Evolutionary conservation across 495 filamentous ascomycete species (phyloP).

Genomic region (Trichoderma virens): DNA sequence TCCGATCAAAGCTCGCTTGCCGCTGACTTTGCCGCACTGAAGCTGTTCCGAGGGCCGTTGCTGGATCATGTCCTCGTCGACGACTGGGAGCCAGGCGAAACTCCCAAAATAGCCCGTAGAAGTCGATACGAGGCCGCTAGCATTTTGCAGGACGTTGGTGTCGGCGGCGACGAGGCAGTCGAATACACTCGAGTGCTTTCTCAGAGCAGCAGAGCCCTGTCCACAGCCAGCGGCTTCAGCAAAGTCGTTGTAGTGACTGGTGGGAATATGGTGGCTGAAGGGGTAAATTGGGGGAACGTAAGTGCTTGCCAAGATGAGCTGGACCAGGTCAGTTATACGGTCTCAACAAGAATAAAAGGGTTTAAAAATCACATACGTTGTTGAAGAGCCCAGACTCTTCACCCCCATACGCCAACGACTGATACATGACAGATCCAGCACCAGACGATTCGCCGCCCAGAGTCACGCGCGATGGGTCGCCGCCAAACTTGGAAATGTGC

Average conservation of each 20-base stretch:
- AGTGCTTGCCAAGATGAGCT: conserved; percentile 43
- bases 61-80: conserved; percentile 49
- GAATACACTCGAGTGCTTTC: conserved; percentile 32
- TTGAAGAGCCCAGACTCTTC: conserved; percentile 11
- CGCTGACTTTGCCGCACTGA: conserved; percentile 41
- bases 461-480: conserved; percentile 57
- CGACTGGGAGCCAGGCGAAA: conserved; percentile 38
- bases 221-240: conserved; percentile 44
- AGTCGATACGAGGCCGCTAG: conserved; percentile 44
- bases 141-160: conserved; percentile 44
- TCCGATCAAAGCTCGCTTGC: conserved; percentile 42
- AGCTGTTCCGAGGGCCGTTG: conserved; percentile 47
- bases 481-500: conserved; percentile 61
- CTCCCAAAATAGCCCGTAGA: not conserved
- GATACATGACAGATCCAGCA: conserved; percentile 43
- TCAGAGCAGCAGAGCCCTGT: conserved; percentile 11
- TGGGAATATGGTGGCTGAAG: conserved; percentile 40
- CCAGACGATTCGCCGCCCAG: conserved; percentile 67
- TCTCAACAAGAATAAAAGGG: not conserved
- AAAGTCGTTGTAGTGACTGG: conserved; percentile 46
- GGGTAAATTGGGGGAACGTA: conserved; percentile 41
- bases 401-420: conserved; percentile 24
- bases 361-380: not conserved
- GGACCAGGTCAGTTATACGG: not conserved
- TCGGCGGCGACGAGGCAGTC: conserved; percentile 45